phyloP scores from a whole-genome alignment of 1,284 basidiomycete genomes.

The Austroboletus niveus region DNA sequence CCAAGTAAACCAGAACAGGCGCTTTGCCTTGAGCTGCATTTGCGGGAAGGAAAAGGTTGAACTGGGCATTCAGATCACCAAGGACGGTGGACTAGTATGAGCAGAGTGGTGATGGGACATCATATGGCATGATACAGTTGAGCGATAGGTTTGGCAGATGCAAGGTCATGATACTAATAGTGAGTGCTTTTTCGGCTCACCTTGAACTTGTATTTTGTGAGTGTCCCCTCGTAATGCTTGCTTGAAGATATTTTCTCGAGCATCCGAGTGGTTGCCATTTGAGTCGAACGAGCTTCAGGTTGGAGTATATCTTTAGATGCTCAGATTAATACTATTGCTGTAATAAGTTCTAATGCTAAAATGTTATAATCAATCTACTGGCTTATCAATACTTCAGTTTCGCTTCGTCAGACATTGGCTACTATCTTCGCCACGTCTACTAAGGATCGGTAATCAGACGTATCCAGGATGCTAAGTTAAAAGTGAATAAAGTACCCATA shows the following conservation, averaged over 20 bases:
- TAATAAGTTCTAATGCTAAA: too few relatives aligned
- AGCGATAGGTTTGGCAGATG: background rate
- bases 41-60: slow-evolving; percentile 90
- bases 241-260: slow-evolving; percentile 53
- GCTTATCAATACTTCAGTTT: too few relatives aligned
- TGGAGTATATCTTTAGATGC: too few relatives aligned
- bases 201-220: slow-evolving; percentile 88
- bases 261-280: slow-evolving; percentile 14
- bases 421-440: too few relatives aligned
- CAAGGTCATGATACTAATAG: background rate
- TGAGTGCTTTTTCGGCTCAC: slow-evolving; percentile 35
- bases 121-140: background rate
- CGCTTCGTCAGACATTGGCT: too few relatives aligned
- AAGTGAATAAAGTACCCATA: too few relatives aligned
- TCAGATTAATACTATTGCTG: too few relatives aligned
- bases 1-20: slow-evolving; percentile 87
- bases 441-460: too few relatives aligned
- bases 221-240: slow-evolving; percentile 75
- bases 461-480: too few relatives aligned
- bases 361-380: too few relatives aligned
- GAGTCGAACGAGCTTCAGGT: background rate
- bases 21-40: slow-evolving; percentile 58
- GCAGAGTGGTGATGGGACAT: background rate
- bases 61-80: slow-evolving; percentile 75
- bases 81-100: slow-evolving; percentile 61